Percentiles rank a stretch among this genome's conserved stretches.
phyloP scores from a whole-genome alignment of 257 asterid species.

The Leptodermis oblonga region DNA sequence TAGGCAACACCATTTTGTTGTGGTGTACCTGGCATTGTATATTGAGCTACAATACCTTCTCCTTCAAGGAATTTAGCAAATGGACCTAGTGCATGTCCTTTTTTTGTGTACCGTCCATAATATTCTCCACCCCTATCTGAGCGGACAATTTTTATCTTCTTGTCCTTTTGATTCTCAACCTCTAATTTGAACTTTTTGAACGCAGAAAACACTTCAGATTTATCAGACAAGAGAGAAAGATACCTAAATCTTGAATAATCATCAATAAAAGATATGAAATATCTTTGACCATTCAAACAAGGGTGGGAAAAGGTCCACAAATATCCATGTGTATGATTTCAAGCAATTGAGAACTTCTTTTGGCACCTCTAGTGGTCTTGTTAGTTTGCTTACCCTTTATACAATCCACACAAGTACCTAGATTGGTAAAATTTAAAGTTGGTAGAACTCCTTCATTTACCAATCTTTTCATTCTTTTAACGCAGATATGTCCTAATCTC shows the following conservation, averaged over 20 bases:
- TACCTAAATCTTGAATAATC: constrained; percentile 1
- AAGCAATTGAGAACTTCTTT: constrained; percentile 2
- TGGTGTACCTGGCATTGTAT: neutral
- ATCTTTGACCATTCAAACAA: neutral
- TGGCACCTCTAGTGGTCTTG: neutral
- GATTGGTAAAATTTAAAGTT: neutral
- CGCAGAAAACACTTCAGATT: neutral
- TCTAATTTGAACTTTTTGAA: neutral
- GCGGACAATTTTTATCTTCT: neutral
- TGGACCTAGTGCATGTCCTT: neutral
- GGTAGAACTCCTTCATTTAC: neutral
- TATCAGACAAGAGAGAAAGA: neutral
- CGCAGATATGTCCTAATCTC: neutral
- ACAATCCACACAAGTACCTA: constrained; percentile 2
- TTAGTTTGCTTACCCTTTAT: constrained; percentile 14
- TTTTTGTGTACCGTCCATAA: too few relatives aligned
- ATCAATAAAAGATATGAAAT: constrained; percentile 1
- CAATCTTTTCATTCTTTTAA: neutral
- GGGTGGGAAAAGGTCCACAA: neutral
- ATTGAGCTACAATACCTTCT: neutral
- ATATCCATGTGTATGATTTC: constrained; percentile 10
- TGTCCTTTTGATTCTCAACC: neutral
- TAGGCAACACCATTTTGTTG: neutral
- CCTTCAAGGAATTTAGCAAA: neutral
- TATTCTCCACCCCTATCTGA: too few relatives aligned